Conservation (phyloP, 768 basidiomycete genomes). For the Suillus lakei region DNA sequence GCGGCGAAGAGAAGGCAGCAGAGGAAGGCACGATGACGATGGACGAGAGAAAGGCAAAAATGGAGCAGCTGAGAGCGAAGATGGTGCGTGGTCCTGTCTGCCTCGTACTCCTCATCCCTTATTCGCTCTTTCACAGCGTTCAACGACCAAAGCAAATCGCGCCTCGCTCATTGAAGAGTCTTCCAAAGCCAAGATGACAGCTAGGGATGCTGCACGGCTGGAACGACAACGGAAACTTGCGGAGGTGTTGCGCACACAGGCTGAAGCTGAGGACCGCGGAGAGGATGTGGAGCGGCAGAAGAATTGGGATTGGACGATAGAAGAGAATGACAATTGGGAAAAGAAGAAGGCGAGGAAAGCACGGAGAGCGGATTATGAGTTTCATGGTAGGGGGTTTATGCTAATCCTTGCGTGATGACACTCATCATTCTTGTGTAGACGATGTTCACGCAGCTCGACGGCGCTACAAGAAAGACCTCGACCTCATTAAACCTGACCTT, state of each 20-base stretch:
- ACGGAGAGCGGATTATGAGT: conserved; percentile 86
- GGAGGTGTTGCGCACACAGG: conserved; percentile 81
- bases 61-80: conserved; percentile 74
- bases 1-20: conserved; percentile 21
- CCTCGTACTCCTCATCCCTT: background rate
- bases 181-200: conserved; percentile 74
- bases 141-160: conserved; percentile 83
- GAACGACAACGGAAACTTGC: conserved; percentile 92
- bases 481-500: conserved; percentile 86
- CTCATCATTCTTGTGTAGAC: conserved; percentile 52
- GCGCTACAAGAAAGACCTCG: conserved; percentile 91
- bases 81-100: conserved; percentile 55
- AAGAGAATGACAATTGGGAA: conserved; percentile 97
- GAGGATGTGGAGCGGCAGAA: conserved; percentile 89
- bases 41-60: conserved; percentile 77
- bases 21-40: conserved; percentile 45
- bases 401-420: background rate
- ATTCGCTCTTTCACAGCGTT: conserved; percentile 50
- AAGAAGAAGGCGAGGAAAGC: conserved; percentile 84
- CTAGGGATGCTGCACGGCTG: conserved; percentile 79
- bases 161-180: conserved; percentile 86
- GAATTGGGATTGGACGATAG: conserved; percentile 95
- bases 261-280: conserved; percentile 89
- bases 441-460: conserved; percentile 88
- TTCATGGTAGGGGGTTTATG: conserved; percentile 70